Conservation (phyloP, 192 early-diverging fungal species). For the Kickxella alabastrina region DNA sequence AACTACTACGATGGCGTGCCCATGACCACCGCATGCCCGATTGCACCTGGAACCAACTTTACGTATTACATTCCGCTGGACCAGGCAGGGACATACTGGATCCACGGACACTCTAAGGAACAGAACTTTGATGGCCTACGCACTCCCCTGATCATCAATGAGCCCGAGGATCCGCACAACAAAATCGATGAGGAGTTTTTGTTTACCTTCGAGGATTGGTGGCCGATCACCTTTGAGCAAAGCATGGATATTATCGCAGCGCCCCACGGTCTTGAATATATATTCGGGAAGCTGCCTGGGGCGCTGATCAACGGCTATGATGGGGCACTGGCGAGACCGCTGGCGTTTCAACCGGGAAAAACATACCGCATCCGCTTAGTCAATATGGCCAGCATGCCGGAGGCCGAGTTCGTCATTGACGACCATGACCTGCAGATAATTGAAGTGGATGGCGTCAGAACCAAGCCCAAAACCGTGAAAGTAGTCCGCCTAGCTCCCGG, state of each 20-base stretch:
- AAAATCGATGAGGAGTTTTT: slow-evolving; percentile 2
- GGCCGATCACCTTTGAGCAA: not conserved
- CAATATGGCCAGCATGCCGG: slow-evolving; percentile 12
- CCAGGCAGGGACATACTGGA: slow-evolving; percentile 77
- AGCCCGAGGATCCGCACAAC: not conserved
- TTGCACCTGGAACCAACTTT: slow-evolving; percentile 57
- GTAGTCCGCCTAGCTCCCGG: slow-evolving; percentile 8
- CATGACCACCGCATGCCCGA: slow-evolving; percentile 67
- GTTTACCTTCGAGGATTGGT: slow-evolving; percentile 6
- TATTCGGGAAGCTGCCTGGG: not conserved
- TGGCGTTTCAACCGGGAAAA: slow-evolving; percentile 3
- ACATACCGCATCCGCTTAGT: slow-evolving; percentile 14
- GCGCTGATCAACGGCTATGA: slow-evolving; percentile 16
- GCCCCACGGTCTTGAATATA: not conserved
- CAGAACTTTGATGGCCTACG: slow-evolving; percentile 77
- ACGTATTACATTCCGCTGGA: slow-evolving; percentile 61
- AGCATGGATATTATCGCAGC: not conserved
- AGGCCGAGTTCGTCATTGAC: slow-evolving; percentile 10
- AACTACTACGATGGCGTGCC: slow-evolving; percentile 61
- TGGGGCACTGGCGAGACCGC: slow-evolving; percentile 3
- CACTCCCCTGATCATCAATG: slow-evolving; percentile 62
- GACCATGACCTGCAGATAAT: slow-evolving; percentile 5
- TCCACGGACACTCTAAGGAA: slow-evolving; percentile 59
- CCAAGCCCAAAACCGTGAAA: not conserved
- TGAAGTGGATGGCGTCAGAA: not conserved